A percentile compares a stretch with the other conserved stretches of the same genome.
These are phyloP conservation scores for Tuber borchii DNA, from an alignment of 495 filamentous ascomycete species.

Conservation along the genomic window DNA sequence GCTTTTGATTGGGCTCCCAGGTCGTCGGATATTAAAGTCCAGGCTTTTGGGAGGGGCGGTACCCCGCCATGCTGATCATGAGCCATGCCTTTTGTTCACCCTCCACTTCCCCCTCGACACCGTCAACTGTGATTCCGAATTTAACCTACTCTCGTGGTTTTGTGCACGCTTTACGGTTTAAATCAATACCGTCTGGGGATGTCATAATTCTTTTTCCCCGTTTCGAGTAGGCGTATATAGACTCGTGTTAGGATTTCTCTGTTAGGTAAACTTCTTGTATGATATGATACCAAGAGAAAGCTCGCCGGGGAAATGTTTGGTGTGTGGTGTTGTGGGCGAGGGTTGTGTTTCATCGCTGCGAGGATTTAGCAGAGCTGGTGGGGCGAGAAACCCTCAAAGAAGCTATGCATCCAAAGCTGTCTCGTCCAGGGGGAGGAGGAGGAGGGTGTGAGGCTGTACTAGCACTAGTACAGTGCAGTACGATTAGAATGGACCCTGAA, in stretches of 20 bases:
- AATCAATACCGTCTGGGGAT: not conserved
- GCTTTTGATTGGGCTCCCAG: conserved; percentile 1
- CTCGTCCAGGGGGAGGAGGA: not conserved
- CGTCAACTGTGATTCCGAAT: not conserved
- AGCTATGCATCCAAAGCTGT: not conserved
- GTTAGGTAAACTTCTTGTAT: not conserved
- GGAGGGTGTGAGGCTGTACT: not conserved
- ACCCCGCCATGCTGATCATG: not conserved
- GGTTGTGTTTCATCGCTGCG: not conserved
- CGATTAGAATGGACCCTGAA: not conserved
- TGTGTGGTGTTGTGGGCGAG: not conserved
- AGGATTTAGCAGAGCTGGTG: not conserved
- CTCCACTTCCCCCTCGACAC: not conserved
- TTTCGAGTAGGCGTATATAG: not conserved
- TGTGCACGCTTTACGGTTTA: not conserved
- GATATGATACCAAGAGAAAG: not conserved
- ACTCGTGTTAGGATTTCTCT: not conserved
- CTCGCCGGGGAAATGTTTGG: not conserved
- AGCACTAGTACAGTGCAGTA: not conserved
- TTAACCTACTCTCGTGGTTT: not conserved
- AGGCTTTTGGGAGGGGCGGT: not conserved
- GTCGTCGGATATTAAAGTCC: conserved; percentile 5
- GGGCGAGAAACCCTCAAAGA: not conserved
- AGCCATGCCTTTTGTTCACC: not conserved
- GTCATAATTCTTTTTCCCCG: not conserved